These are phyloP conservation scores for Candida ipomoeae DNA, from an alignment of 805 yeast genomes.

Conservation along the genomic window DNA sequence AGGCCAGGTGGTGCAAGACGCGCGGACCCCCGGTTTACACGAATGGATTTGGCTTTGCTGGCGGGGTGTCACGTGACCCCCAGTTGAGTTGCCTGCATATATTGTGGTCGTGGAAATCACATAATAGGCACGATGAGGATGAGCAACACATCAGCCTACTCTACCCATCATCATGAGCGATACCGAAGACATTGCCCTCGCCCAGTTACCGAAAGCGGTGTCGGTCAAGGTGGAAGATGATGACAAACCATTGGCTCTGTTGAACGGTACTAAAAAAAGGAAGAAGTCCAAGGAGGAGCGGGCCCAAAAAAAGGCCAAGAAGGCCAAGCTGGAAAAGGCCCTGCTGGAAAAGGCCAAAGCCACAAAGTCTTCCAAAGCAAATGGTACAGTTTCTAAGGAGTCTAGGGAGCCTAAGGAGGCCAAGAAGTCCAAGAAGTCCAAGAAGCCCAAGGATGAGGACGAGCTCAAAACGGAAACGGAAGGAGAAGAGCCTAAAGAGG, in stretches of 20 bases:
- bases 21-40: too few species aligned
- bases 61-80: not conserved
- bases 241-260: constrained; percentile 16
- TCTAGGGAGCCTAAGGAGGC: not conserved
- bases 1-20: too few species aligned
- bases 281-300: constrained; percentile 3
- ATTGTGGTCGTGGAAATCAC: not conserved
- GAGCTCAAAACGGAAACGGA: not conserved
- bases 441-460: not conserved
- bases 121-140: constrained; percentile 3
- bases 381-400: not conserved
- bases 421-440: not conserved
- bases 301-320: constrained; percentile 1
- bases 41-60: too few species aligned
- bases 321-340: not conserved
- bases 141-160: not conserved
- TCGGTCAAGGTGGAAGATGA: constrained; percentile 16
- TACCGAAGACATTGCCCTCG: constrained; percentile 26
- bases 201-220: constrained; percentile 6
- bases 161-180: constrained; percentile 21
- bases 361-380: not conserved
- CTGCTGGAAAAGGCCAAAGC: not conserved
- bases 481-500: not conserved
- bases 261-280: constrained; percentile 1
- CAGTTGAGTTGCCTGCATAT: not conserved